These are phyloP conservation scores for Daldinia eschscholtzii DNA, from an alignment of 2,329 filamentous ascomycete genomes.

Conservation along the genomic window DNA sequence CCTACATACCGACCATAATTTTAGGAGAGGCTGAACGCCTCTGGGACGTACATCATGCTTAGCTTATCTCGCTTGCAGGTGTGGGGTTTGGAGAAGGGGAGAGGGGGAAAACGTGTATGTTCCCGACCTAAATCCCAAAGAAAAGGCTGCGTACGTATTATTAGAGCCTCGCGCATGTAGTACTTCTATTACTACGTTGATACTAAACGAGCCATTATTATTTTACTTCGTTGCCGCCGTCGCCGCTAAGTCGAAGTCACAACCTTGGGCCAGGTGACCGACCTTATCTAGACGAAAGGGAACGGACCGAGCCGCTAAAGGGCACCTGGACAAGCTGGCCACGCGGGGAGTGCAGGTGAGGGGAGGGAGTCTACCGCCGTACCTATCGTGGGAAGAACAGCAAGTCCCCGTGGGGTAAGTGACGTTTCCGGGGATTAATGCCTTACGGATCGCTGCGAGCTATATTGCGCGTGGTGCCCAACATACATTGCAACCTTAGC, in stretches of 20 bases:
- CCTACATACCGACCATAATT: constrained; percentile 5
- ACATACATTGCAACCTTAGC: constrained; percentile 4
- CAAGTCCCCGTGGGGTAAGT: constrained; percentile 30
- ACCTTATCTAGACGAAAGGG: constrained; percentile 31
- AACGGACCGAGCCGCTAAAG: constrained; percentile 34
- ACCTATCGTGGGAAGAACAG: constrained; percentile 3
- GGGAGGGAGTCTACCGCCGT: neutral
- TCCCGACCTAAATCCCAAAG: constrained; percentile 12
- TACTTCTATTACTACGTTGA: neutral
- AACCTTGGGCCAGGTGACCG: constrained; percentile 21
- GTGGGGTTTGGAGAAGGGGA: constrained; percentile 23
- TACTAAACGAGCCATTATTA: constrained; percentile 7
- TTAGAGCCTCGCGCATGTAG: constrained; percentile 17
- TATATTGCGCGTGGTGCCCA: constrained; percentile 36
- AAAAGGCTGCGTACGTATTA: constrained; percentile 20
- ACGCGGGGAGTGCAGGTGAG: constrained; percentile 6
- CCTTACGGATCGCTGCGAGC: constrained; percentile 32
- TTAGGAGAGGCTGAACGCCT: constrained; percentile 37
- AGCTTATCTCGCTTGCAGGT: constrained; percentile 24
- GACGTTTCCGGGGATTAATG: constrained; percentile 25
- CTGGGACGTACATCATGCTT: constrained; percentile 31
- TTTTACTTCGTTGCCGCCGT: constrained; percentile 32
- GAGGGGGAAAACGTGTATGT: constrained; percentile 7
- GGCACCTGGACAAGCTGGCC: constrained; percentile 2
- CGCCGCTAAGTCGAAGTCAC: constrained; percentile 23